phyloP scores from a whole-genome alignment of 768 basidiomycete species.

The Hypholoma sublateritium region DNA sequence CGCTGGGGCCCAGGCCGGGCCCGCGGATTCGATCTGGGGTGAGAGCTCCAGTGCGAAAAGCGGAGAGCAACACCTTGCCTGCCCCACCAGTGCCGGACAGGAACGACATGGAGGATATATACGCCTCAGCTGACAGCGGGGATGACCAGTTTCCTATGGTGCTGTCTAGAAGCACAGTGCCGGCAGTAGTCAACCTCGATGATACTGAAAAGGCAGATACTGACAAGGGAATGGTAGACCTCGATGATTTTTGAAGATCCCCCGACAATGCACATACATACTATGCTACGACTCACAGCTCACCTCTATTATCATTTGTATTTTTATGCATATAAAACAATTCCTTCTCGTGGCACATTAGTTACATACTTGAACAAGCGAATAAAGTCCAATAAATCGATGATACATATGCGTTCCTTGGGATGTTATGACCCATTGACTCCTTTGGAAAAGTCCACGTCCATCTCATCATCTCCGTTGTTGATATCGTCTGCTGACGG shows the following conservation, averaged over 20 bases:
- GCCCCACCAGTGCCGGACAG: background rate
- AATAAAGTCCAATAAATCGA: background rate
- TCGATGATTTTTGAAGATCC: slow-evolving; percentile 37
- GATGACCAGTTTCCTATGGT: slow-evolving; percentile 28
- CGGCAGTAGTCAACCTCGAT: slow-evolving; percentile 5
- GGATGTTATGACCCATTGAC: slow-evolving; percentile 1
- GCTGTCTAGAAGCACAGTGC: slow-evolving; percentile 1
- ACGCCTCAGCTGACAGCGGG: slow-evolving; percentile 12
- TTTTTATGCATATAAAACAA: too few species aligned
- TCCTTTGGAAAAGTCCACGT: slow-evolving; percentile 9
- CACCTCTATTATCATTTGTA: too few species aligned
- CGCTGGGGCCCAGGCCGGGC: slow-evolving; percentile 65
- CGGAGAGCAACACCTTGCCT: background rate
- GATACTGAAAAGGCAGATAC: slow-evolving; percentile 9
- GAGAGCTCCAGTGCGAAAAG: slow-evolving; percentile 23
- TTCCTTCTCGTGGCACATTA: too few species aligned
- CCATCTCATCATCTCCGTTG: slow-evolving; percentile 20
- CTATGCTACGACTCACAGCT: too few species aligned
- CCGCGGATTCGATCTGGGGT: slow-evolving; percentile 65
- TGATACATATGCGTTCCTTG: background rate
- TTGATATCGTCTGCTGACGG: slow-evolving; percentile 28
- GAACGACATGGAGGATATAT: slow-evolving; percentile 8
- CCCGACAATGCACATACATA: too few species aligned
- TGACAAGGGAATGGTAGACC: slow-evolving; percentile 38
- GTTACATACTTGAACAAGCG: background rate